A percentile compares a stretch with the other conserved stretches of the same genome.
phyloP scores from a whole-genome alignment of 345 rosid species.

The Jatropha curcas region DNA sequence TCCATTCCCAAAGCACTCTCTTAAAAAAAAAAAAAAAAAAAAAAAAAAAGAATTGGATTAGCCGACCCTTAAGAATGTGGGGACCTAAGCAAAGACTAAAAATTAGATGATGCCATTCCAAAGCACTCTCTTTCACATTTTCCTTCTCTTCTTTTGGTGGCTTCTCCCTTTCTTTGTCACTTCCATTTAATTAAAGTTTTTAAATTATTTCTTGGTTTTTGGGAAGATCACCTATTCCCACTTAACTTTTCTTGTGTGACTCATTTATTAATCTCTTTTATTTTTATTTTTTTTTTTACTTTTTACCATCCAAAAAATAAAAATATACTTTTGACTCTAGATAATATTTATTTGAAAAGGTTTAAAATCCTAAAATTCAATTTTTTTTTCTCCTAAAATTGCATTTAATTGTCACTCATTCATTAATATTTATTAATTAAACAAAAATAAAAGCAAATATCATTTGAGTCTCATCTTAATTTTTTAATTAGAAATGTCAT shows the following conservation, averaged over 20 bases:
- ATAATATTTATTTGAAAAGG: too few species aligned
- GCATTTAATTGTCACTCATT: too few species aligned
- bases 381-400: too few species aligned
- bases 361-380: too few species aligned
- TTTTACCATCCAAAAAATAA: background rate
- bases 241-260: conserved; percentile 22
- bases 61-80: conserved; percentile 23
- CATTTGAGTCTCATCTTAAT: background rate
- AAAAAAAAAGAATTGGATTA: too few species aligned
- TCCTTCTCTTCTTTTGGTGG: conserved; percentile 23
- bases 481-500: too few species aligned
- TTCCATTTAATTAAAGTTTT: conserved; percentile 20
- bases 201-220: conserved; percentile 28
- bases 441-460: too few species aligned
- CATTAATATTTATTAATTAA: too few species aligned
- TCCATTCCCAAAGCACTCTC: conserved; percentile 40
- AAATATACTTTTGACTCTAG: background rate
- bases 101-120: conserved; percentile 38
- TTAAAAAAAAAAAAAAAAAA: too few species aligned
- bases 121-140: conserved; percentile 40
- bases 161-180: conserved; percentile 34
- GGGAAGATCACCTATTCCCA: conserved; percentile 34
- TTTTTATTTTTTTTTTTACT: too few species aligned
- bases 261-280: conserved; percentile 6
- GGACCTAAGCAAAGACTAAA: conserved; percentile 34